Evolutionary conservation across 2,329 filamentous ascomycete genomes (phyloP).

Genomic region (Neoscytalidium dimidiatum): DNA sequence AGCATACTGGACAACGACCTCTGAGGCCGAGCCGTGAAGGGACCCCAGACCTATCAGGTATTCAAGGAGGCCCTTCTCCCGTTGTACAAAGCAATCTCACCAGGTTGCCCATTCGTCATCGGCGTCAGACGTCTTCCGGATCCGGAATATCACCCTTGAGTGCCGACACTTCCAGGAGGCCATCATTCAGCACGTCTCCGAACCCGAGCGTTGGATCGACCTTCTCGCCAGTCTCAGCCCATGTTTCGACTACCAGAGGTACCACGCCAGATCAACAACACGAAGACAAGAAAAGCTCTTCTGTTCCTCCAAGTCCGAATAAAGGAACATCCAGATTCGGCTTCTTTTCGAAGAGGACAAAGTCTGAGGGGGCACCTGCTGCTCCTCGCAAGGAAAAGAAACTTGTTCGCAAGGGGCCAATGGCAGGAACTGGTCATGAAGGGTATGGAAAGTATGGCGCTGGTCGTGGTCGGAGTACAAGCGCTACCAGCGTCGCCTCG

Average conservation of each 20-base stretch:
- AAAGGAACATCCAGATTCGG: constrained; percentile 69
- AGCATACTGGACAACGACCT: constrained; percentile 41
- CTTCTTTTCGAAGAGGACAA: constrained; percentile 74
- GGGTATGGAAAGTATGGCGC: constrained; percentile 71
- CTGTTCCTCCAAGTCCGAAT: constrained; percentile 55
- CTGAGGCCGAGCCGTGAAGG: constrained; percentile 49
- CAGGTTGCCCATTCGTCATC: constrained; percentile 49
- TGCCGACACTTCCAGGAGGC: background rate
- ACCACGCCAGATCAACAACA: constrained; percentile 43
- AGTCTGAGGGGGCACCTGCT: constrained; percentile 56
- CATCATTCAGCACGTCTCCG: constrained; percentile 30
- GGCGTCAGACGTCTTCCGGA: constrained; percentile 51
- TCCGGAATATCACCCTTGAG: constrained; percentile 5
- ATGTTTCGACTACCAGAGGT: constrained; percentile 30
- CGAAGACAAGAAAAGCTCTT: constrained; percentile 32
- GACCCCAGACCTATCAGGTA: constrained; percentile 44
- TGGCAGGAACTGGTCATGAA: constrained; percentile 92
- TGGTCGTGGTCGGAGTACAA: constrained; percentile 64
- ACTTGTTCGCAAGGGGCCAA: constrained; percentile 69
- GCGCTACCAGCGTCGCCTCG: constrained; percentile 52
- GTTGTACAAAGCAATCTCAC: constrained; percentile 60
- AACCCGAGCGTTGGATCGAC: constrained; percentile 34
- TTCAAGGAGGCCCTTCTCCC: constrained; percentile 49
- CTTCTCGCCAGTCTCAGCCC: constrained; percentile 25
- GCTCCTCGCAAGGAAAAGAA: constrained; percentile 57